A percentile compares a stretch with the other conserved stretches of the same genome.
phyloP scores from a whole-genome alignment of 345 rosid species.

The Aquilaria sinensis region DNA sequence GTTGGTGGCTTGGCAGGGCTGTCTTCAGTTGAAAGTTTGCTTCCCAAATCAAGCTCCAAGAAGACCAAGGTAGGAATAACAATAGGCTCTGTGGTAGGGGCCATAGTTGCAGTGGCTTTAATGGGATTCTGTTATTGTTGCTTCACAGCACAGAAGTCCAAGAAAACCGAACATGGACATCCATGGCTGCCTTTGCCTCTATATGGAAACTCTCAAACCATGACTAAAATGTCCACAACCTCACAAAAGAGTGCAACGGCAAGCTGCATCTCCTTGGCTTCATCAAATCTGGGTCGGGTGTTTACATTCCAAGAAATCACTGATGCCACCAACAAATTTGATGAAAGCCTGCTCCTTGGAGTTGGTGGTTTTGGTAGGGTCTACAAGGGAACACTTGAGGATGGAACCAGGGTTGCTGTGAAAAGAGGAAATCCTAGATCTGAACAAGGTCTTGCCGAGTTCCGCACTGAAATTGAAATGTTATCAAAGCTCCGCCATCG shows the following conservation, averaged over 20 bases:
- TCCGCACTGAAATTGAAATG: conserved; percentile 97
- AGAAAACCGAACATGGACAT: conserved; percentile 62
- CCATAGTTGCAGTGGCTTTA: conserved; percentile 31
- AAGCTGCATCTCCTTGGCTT: conserved; percentile 76
- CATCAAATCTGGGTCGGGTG: conserved; percentile 73
- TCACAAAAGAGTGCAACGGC: conserved; percentile 90
- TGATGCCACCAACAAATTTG: conserved; percentile 90
- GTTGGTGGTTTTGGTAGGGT: conserved; percentile 99
- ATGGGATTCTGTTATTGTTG: conserved; percentile 60
- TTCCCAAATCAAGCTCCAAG: conserved; percentile 45
- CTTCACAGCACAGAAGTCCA: conserved; percentile 39
- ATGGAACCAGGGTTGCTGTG: conserved; percentile 83
- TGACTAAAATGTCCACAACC: conserved; percentile 70
- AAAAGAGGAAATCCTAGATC: conserved; percentile 99
- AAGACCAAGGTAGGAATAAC: conserved; percentile 29
- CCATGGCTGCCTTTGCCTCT: conserved; percentile 87
- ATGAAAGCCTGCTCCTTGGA: conserved; percentile 82
- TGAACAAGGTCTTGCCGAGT: conserved; percentile 98
- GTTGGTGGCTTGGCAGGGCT: conserved; percentile 70
- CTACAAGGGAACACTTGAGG: conserved; percentile 87
- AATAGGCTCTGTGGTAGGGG: conserved; percentile 49
- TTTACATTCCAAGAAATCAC: conserved; percentile 88
- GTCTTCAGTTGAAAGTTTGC: conserved; percentile 47
- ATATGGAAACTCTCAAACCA: conserved; percentile 83
- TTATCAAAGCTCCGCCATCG: conserved; percentile 93